Evolutionary conservation across 306 rosid genomes (phyloP).

Genomic region (Gillenia trifoliata): DNA sequence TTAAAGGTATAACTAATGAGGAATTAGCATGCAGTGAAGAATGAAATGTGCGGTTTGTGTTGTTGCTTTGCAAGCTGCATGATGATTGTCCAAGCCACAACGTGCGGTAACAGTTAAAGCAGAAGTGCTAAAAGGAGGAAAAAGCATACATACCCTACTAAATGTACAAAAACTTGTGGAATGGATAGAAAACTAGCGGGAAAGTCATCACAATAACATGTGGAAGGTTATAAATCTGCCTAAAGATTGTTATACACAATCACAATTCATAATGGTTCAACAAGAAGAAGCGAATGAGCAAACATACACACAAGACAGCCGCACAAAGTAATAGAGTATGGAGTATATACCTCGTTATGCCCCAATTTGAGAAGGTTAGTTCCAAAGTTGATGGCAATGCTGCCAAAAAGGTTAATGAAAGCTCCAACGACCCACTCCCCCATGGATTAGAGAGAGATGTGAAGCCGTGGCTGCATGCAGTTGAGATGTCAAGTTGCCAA

Average conservation of each 20-base stretch:
- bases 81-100: slow-evolving; percentile 5
- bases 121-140: not conserved
- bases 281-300: not conserved
- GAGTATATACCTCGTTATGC: slow-evolving; percentile 67
- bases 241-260: not conserved
- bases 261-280: not conserved
- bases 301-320: not conserved
- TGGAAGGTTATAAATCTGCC: not conserved
- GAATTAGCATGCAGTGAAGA: not conserved
- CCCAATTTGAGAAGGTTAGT: slow-evolving; percentile 96
- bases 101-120: not conserved
- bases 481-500: slow-evolving; percentile 20
- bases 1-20: not conserved
- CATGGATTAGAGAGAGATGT: slow-evolving; percentile 49
- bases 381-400: slow-evolving; percentile 95
- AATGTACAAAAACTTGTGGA: not conserved
- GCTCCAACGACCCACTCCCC: slow-evolving; percentile 99
- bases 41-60: not conserved
- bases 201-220: not conserved
- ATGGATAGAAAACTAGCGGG: not conserved
- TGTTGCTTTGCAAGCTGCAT: not conserved
- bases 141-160: not conserved
- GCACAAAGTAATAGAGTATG: not conserved
- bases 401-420: slow-evolving; percentile 87
- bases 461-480: slow-evolving; percentile 44